A percentile compares a stretch with the other conserved stretches of the same genome.
Conservation (phyloP, 225 moss, liverwort and hornwort genomes). For the Antitrichia curtipendula region DNA sequence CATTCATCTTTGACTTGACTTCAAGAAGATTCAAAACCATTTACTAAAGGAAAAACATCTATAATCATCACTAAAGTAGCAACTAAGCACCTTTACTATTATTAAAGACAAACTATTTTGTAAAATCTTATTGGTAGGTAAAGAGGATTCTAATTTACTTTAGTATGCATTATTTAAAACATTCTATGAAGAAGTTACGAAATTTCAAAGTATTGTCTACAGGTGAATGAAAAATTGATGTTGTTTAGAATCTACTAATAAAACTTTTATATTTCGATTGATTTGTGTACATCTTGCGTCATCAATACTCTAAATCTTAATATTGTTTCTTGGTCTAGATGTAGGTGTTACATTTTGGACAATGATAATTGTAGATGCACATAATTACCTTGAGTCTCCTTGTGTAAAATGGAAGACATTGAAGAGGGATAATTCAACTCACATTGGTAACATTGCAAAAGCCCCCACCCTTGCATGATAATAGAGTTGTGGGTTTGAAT, state of each 20-base stretch:
- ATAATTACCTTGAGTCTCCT: too few species aligned
- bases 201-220: background rate
- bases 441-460: background rate
- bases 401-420: background rate
- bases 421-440: background rate
- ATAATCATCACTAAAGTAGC: background rate
- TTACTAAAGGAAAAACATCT: background rate
- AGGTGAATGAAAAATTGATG: background rate
- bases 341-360: background rate
- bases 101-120: background rate
- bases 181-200: background rate
- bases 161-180: background rate
- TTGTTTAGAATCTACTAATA: fast-evolving
- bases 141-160: background rate
- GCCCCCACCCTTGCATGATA: background rate
- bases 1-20: background rate
- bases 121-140: background rate
- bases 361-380: background rate
- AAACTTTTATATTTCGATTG: background rate
- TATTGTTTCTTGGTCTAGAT: fast-evolving
- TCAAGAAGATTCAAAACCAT: background rate
- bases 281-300: background rate
- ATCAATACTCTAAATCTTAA: background rate
- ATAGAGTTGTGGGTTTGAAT: background rate
- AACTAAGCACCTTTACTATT: background rate